Conservation (phyloP, 2,329 filamentous ascomycete species). For the Anthostomella pinea region DNA sequence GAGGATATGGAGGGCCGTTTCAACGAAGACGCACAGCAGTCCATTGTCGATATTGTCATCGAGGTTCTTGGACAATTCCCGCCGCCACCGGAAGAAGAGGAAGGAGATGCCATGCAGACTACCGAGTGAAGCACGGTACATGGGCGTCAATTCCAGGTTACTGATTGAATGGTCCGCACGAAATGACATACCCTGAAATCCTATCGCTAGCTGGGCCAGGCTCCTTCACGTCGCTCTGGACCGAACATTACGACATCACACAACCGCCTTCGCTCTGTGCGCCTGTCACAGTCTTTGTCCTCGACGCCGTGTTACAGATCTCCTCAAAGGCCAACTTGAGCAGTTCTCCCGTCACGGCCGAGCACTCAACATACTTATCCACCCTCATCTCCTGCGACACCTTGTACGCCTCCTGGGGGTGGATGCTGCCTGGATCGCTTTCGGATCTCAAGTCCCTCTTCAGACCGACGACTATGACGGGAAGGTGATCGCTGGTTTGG, state of each 20-base stretch:
- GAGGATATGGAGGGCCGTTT: slow-evolving; percentile 65
- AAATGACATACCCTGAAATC: too few relatives aligned
- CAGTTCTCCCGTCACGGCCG: slow-evolving; percentile 58
- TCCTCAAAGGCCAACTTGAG: slow-evolving; percentile 58
- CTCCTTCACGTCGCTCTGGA: too few relatives aligned
- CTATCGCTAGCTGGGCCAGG: slow-evolving; percentile 1
- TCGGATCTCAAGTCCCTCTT: slow-evolving; percentile 60
- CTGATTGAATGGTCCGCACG: too few relatives aligned
- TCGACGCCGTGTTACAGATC: slow-evolving; percentile 54
- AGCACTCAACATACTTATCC: slow-evolving; percentile 64
- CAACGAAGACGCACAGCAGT: slow-evolving; percentile 54
- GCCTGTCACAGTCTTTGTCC: slow-evolving; percentile 43
- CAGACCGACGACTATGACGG: slow-evolving; percentile 56
- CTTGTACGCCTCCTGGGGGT: slow-evolving; percentile 59
- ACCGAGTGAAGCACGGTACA: slow-evolving; percentile 18
- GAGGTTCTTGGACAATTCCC: slow-evolving; percentile 56
- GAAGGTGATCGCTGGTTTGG: slow-evolving; percentile 44
- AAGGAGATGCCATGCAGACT: slow-evolving; percentile 39
- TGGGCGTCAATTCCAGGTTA: too few relatives aligned
- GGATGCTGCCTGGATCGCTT: slow-evolving; percentile 56
- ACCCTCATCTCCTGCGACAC: slow-evolving; percentile 56
- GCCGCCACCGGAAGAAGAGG: slow-evolving; percentile 31
- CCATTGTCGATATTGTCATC: slow-evolving; percentile 54
- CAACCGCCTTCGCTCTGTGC: slow-evolving; percentile 57
- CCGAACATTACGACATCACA: slow-evolving; percentile 24